Evolutionary conservation across 495 filamentous ascomycete species (phyloP), one percentile per base, ranked within the genome.

Genomic region (Neurospora sp.): DNA sequence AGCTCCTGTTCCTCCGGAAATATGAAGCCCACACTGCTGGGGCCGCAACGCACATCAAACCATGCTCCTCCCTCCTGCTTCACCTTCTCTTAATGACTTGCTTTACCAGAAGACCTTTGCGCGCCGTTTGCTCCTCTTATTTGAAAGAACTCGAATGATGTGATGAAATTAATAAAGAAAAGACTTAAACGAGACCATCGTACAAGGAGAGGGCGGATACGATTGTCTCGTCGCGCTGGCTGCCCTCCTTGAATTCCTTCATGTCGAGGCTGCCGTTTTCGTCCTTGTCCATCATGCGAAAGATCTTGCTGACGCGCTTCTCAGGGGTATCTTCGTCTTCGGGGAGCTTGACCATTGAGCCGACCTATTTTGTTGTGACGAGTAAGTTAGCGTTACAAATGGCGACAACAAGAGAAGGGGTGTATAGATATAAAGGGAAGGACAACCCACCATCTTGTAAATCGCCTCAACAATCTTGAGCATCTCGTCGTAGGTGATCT

Each of bases 281-380:
- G 80, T 99, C 96, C 85, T 99, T 99, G 85, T 99, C 96, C 96
- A 99, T 99, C 96, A 98, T 98, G 77, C 92, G 89, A 85, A 99
- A 99, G 82, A 99, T 99, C 86, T 99, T 99, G 79, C 87, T 89
- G 38, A 99, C 96, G 68, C 96, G 93, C 86, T 99, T 99, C 85
- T 99, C 94, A 27, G 96, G 96, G 71, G 96, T 99, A 83, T 98
- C 95, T 84, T 99, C 96, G 83, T 99, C 96, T 81, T 97, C 93
- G 45, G 96, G 96, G 38, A 99, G 88, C 82, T 98, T 98, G 79
- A 98, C 96, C 96, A 99, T 99, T 12, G 94, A 97, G 73, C 96
- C 96, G 75, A 98, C 94, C 94, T 98, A 73, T 27, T 77, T 39
- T 45, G 20, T 45, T 42, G 40, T 38, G 39, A 38, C 14, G 37